These are phyloP conservation scores for Hymenoscyphus fraxineus DNA, from an alignment of 2,329 filamentous ascomycete genomes.

Conservation along the genomic window DNA sequence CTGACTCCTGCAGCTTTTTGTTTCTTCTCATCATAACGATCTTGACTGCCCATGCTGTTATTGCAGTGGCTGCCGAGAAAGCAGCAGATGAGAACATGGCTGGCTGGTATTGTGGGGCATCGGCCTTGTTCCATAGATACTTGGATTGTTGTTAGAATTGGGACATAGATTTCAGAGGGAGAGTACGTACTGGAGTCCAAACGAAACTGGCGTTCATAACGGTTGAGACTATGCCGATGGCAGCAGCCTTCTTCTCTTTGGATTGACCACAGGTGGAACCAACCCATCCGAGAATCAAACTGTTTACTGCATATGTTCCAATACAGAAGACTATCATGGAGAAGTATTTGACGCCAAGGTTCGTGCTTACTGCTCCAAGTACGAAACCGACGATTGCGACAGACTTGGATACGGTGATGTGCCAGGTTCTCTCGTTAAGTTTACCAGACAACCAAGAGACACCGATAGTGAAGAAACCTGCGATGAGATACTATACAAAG, in stretches of 20 bases:
- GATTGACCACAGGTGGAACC: constrained; percentile 23
- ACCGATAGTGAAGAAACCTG: constrained; percentile 7
- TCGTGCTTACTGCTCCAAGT: constrained; percentile 10
- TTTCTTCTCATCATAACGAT: constrained; percentile 35
- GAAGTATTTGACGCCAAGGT: constrained; percentile 10
- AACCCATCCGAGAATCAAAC: constrained; percentile 30
- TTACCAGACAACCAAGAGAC: constrained; percentile 15
- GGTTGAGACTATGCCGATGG: constrained; percentile 20
- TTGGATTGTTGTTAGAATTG: neutral
- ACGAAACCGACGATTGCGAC: constrained; percentile 20
- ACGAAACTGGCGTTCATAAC: constrained; percentile 22
- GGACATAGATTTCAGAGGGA: neutral
- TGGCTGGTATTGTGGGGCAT: constrained; percentile 34
- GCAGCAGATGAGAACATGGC: constrained; percentile 33
- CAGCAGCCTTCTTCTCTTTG: constrained; percentile 24
- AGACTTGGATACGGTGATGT: constrained; percentile 17
- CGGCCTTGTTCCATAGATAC: constrained; percentile 27
- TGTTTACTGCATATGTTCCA: constrained; percentile 30
- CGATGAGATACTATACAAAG: constrained; percentile 14
- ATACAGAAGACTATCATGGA: constrained; percentile 3
- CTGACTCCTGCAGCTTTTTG: constrained; percentile 26
- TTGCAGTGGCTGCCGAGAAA: constrained; percentile 35
- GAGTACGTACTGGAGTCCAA: constrained; percentile 17
- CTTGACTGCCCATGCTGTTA: constrained; percentile 36
- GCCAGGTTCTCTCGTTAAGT: constrained; percentile 20